Evolutionary conservation across 2,329 filamentous ascomycete species (phyloP), one percentile per base, ranked within the genome.

Genomic region (Ophiosphaerella narmari): DNA sequence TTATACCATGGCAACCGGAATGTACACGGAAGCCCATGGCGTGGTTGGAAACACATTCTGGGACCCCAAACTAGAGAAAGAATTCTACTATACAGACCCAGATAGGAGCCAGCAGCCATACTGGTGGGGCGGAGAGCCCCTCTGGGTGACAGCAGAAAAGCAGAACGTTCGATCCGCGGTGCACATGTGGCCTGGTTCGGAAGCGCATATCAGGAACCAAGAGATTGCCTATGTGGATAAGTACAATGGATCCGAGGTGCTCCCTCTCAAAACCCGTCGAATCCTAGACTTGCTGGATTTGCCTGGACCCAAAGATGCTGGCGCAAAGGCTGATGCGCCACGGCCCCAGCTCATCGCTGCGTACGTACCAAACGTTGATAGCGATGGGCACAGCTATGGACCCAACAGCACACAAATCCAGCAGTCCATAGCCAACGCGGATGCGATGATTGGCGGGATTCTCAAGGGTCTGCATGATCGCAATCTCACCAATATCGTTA

Each of bases 161-260:
- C 88, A 91, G 60, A 88, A 88, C 5, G 79, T 95, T 29, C 83
- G 84, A 48, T 86, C 87, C 26, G 94, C 91, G 1, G 86, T 99
- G 23, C 94, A 99, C 71, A 99, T 99, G 94, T 99, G 94, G 94
- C 94, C 94, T 1, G 94, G 94, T 2, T 95, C 90, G 37, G 94
- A 99, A 75, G 92, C 92, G 5, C 87, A 91, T 70, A 88, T 96
- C 53, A 80, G 85, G 11, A 79, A 81, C n/a, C 78, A 86, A 14
- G 86, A 92, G 55, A 90, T 92, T 2, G 86, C 85, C 8, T 90
- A 90, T 65, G 72, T 97, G 41, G 94, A 97, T 75, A 87, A 86
- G 63, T 99, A 84, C 76, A 93, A 96, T 60, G 86, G 85, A 7
- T 82, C 87, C 0, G 92, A 97, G 75, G 70, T 78, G 29, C 80